Base-by-base conservation (phyloP, 1,284 basidiomycete genomes). In the Ustilago xerochloae region DNA sequence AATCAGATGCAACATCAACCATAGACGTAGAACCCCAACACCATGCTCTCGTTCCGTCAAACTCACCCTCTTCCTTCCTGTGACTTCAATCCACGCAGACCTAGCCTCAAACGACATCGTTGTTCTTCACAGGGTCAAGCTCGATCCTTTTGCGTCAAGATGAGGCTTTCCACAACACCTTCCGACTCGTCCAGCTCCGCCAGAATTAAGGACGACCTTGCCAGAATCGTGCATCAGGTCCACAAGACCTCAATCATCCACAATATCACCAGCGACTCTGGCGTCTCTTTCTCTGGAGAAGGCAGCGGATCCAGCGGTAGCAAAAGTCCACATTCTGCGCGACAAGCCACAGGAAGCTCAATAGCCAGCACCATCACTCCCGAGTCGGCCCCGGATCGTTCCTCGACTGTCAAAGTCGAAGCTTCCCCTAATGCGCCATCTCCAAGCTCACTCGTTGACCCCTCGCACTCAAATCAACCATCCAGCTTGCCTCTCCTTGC, bases 281-380 rank as follows among this genome's bases (percentile, higher is more conserved):
- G 76, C 48, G 59, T 76, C 38, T 75, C 73, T 2, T 69, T 78
- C 24, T 58, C 55, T 7, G 46, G 39, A 30, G 60, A 61, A 15
- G n/a, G 18, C 43, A 12, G 48, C 50, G 36, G 10, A 6, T 22
- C 51, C 2, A 20, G 33, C 6, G 13, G 26, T n/a, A 29, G n/a
- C n/a, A n/a, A n/a, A n/a, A n/a, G n/a, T n/a, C n/a, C n/a, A n/a
- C n/a, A n/a, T 8, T 49, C 52, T 6, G 50, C 30, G 6, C 65
- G 63, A 12, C 53, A 63, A 52, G 61, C 59, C 13, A 68, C 65
- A 6, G 70, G 63, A 9, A 62, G 74, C 60, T 71, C 72, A 4
- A 54, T 62, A 52, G 63, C 72, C 39, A 75, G 66, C 56, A 69
- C 75, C 38, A 73, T 71, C 67, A 67, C 67, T n/a, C 64, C 71